Evolutionary conservation across 176 grass and related monocot genomes (phyloP).

Genomic region (Ensete ventricosum): DNA sequence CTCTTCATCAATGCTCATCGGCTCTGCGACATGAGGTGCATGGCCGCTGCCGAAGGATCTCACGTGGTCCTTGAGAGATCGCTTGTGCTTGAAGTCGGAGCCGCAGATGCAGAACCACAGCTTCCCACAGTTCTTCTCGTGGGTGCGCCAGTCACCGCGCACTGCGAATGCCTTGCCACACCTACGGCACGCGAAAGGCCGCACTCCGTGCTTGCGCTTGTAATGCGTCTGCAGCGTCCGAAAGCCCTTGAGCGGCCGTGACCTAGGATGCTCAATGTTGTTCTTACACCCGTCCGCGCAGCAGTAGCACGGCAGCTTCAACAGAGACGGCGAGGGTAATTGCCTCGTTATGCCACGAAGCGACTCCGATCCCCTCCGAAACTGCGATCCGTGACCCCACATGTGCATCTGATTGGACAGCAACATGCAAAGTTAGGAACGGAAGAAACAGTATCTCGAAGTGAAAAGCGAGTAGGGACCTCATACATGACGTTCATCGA

Average conservation of each 20-base stretch:
- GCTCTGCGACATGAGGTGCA: conserved; percentile 73
- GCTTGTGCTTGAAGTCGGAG: conserved; percentile 87
- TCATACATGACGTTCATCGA: neutral
- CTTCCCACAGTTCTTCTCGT: conserved; percentile 89
- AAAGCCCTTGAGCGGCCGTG: conserved; percentile 77
- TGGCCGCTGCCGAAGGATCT: conserved; percentile 66
- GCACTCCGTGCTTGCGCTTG: conserved; percentile 64
- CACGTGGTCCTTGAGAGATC: conserved; percentile 86
- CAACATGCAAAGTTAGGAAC: neutral
- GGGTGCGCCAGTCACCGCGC: conserved; percentile 85
- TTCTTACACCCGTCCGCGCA: conserved; percentile 75
- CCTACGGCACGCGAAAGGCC: conserved; percentile 59
- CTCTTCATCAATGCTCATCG: conserved; percentile 16
- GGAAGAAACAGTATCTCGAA: neutral
- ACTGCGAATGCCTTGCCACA: conserved; percentile 81
- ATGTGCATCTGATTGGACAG: conserved; percentile 66
- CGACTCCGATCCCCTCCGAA: conserved; percentile 61
- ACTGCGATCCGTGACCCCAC: conserved; percentile 96
- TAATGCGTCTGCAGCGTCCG: conserved; percentile 91
- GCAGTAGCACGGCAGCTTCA: conserved; percentile 82
- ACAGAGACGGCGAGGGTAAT: conserved; percentile 31
- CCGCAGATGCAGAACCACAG: conserved; percentile 88
- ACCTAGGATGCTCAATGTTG: conserved; percentile 68
- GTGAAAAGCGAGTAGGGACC: neutral
- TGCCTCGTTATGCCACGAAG: conserved; percentile 31